phyloP scores from a whole-genome alignment of 495 filamentous ascomycete species.

The Symbiotaphrina buchneri region DNA sequence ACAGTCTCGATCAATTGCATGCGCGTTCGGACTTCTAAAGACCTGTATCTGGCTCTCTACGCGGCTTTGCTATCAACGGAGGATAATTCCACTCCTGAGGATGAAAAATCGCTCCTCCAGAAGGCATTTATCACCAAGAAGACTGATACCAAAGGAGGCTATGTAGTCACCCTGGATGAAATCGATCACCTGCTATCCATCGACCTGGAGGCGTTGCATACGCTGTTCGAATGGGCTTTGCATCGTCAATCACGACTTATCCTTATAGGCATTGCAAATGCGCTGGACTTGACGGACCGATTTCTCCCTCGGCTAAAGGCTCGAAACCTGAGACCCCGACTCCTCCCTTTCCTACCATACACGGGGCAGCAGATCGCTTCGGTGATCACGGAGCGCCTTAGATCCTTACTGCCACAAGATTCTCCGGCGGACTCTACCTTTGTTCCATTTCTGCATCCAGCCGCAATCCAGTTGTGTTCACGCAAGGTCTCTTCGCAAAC shows the following conservation, averaged over 20 bases:
- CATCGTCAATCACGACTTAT: conserved; percentile 53
- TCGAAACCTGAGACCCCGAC: conserved; percentile 66
- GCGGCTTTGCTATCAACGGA: too few relatives aligned
- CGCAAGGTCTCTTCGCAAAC: conserved; percentile 87
- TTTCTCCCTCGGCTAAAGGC: conserved; percentile 88
- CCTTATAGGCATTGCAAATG: conserved; percentile 88
- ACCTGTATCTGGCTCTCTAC: conserved; percentile 25
- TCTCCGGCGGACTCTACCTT: conserved; percentile 23
- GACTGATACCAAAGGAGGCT: conserved; percentile 23
- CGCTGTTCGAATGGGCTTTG: conserved; percentile 84
- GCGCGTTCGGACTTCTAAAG: conserved; percentile 66
- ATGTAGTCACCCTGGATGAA: conserved; percentile 75
- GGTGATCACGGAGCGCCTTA: conserved; percentile 67
- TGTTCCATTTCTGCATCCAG: conserved; percentile 77
- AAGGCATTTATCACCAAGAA: conserved; percentile 39
- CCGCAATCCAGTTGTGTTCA: conserved; percentile 77
- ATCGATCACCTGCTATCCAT: conserved; percentile 80
- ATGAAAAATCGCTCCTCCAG: conserved; percentile 28
- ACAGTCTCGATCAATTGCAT: conserved; percentile 84
- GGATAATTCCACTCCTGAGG: conserved; percentile 30
- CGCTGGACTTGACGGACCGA: conserved; percentile 83
- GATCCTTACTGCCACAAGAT: conserved; percentile 32
- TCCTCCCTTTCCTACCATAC: conserved; percentile 87
- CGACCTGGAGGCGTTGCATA: conserved; percentile 71
- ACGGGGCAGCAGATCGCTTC: conserved; percentile 69